These are phyloP conservation scores for Magnolia sinica DNA, from an alignment of 164 flowering plant species.

Conservation along the genomic window DNA sequence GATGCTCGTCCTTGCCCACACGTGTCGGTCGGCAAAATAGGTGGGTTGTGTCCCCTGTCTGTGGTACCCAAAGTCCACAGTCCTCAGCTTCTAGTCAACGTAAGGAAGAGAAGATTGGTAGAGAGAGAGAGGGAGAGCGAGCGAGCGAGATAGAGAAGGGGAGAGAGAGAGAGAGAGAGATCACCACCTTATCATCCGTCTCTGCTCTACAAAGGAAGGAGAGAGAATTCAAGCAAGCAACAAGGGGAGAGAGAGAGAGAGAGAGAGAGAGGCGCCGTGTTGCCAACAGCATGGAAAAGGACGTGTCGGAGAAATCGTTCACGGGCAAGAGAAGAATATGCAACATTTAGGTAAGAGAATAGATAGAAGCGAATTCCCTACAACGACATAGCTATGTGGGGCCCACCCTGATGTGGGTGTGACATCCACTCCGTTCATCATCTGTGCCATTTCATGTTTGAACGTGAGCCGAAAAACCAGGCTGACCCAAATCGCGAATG, in stretches of 20 bases:
- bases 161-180: too few relatives aligned
- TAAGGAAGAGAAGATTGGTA: neutral
- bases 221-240: neutral
- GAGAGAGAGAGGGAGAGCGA: too few relatives aligned
- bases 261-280: neutral
- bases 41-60: neutral
- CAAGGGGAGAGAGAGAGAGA: neutral
- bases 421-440: too few relatives aligned
- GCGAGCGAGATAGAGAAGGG: too few relatives aligned
- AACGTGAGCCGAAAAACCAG: too few relatives aligned
- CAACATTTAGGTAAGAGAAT: too few relatives aligned
- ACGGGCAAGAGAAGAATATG: neutral
- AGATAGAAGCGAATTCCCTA: too few relatives aligned
- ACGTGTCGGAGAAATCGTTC: neutral
- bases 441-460: too few relatives aligned
- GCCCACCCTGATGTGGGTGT: too few relatives aligned
- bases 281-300: neutral
- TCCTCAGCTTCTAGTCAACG: neutral
- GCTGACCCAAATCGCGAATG: too few relatives aligned
- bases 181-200: neutral
- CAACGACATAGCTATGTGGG: too few relatives aligned
- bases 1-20: neutral
- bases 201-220: neutral
- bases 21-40: neutral
- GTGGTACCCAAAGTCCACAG: neutral